Percentiles rank a stretch among this genome's conserved stretches.
Conservation (phyloP, 305 asterid genomes). For the Fraxinus greggii region DNA sequence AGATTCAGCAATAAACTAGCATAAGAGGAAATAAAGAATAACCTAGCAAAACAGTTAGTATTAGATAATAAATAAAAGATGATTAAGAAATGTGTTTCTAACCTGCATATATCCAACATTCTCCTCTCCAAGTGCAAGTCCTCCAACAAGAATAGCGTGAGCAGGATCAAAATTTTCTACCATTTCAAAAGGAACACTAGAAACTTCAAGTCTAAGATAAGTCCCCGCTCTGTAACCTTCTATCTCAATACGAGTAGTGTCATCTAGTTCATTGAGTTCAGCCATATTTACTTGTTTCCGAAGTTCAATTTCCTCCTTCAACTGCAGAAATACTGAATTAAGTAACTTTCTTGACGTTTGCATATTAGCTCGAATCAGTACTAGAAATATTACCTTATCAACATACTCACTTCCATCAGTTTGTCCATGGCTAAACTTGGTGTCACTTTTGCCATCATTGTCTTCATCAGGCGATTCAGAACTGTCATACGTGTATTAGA, state of each 20-base stretch:
- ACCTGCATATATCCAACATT: slow-evolving; percentile 98
- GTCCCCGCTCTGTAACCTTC: slow-evolving; percentile 92
- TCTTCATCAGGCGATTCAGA: slow-evolving; percentile 67
- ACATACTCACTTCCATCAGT: slow-evolving; percentile 64
- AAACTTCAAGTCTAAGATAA: slow-evolving; percentile 85
- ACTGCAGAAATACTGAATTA: slow-evolving; percentile 41
- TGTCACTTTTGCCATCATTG: slow-evolving; percentile 39
- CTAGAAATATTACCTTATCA: slow-evolving; percentile 63
- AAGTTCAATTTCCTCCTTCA: slow-evolving; percentile 84
- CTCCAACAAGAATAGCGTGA: slow-evolving; percentile 91
- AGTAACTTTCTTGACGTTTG: slow-evolving; percentile 13
- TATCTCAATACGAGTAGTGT: slow-evolving; percentile 71
- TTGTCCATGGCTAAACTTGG: slow-evolving; percentile 48
- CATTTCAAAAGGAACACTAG: slow-evolving; percentile 88
- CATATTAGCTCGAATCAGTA: slow-evolving; percentile 15
- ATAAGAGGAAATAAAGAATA: not conserved
- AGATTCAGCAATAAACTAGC: not conserved
- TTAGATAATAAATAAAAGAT: not conserved
- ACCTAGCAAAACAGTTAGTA: not conserved
- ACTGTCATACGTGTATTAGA: slow-evolving; percentile 49
- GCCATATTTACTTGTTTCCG: slow-evolving; percentile 78
- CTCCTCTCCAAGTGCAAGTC: slow-evolving; percentile 88
- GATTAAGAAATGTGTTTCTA: slow-evolving; percentile 23
- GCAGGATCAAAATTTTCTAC: slow-evolving; percentile 91
- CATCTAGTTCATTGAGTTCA: slow-evolving; percentile 89